These are phyloP conservation scores for Metschnikowia proteae DNA, from an alignment of 805 yeast species.

Conservation along the genomic window DNA sequence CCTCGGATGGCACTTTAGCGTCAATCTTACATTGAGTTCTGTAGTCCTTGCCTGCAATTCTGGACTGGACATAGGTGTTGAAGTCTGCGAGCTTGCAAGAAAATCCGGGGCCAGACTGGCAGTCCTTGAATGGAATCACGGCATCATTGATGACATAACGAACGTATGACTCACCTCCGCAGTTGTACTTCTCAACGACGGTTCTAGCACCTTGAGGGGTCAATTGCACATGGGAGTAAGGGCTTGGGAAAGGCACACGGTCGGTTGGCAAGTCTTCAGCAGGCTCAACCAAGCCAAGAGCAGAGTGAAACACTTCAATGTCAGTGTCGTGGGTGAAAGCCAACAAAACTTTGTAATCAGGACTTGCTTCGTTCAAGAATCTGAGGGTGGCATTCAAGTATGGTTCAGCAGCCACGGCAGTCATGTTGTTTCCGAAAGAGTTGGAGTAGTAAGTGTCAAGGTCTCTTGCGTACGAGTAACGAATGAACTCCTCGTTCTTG, in stretches of 20 bases:
- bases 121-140: constrained; percentile 33
- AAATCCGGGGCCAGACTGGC: constrained; percentile 41
- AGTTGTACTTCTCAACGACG: constrained; percentile 34
- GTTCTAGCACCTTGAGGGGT: constrained; percentile 42
- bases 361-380: constrained; percentile 41
- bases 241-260: constrained; percentile 44
- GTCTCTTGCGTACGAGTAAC: constrained; percentile 58
- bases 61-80: constrained; percentile 25
- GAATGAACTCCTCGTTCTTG: constrained; percentile 63
- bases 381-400: constrained; percentile 47
- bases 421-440: constrained; percentile 60
- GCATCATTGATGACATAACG: constrained; percentile 40
- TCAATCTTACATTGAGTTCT: constrained; percentile 25
- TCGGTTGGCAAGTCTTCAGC: constrained; percentile 42
- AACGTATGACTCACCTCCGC: constrained; percentile 30
- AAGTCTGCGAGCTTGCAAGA: constrained; percentile 38
- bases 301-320: constrained; percentile 55
- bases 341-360: constrained; percentile 54
- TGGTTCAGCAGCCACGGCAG: constrained; percentile 59
- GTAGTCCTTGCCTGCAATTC: constrained; percentile 27
- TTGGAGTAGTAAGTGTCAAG: constrained; percentile 55
- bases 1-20: constrained; percentile 20
- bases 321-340: constrained; percentile 77
- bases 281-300: constrained; percentile 55
- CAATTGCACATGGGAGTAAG: constrained; percentile 40